Percentiles rank a stretch among this genome's conserved stretches.
These are phyloP conservation scores for Millerago galiae DNA, from an alignment of 805 yeast genomes.

Conservation along the genomic window DNA sequence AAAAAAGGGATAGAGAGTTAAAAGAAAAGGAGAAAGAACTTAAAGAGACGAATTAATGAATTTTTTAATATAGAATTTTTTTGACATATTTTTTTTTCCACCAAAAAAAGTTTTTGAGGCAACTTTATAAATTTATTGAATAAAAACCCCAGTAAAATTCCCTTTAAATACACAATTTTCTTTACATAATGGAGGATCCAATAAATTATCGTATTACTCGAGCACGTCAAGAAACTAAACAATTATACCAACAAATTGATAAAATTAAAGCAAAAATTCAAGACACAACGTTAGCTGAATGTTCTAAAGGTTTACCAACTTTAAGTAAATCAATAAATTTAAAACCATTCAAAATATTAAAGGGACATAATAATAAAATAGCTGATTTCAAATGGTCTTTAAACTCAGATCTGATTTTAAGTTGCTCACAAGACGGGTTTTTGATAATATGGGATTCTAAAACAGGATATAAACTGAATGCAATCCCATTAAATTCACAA, in stretches of 20 bases:
- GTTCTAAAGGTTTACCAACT: conserved; percentile 23
- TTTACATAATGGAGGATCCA: not conserved
- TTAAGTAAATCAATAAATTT: conserved; percentile 23
- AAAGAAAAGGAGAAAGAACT: conserved; percentile 7
- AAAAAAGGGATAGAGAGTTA: conserved; percentile 20
- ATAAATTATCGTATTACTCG: conserved; percentile 19
- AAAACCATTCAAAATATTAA: conserved; percentile 31
- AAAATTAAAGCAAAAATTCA: conserved; percentile 34
- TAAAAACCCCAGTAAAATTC: too few species aligned
- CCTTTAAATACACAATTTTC: too few species aligned
- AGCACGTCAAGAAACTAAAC: conserved; percentile 41
- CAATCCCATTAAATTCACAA: conserved; percentile 65
- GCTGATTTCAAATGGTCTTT: conserved; percentile 62
- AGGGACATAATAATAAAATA: conserved; percentile 65
- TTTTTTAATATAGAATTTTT: not conserved
- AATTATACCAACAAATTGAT: conserved; percentile 44
- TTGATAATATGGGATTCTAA: conserved; percentile 77
- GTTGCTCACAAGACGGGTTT: conserved; percentile 85
- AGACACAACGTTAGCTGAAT: conserved; percentile 39
- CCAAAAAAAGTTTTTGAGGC: conserved; percentile 6
- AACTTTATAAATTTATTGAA: not conserved
- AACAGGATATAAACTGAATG: conserved; percentile 63
- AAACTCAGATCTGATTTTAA: conserved; percentile 52
- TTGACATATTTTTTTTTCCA: not conserved
- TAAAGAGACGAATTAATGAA: too few species aligned